Evolutionary conservation across 257 asterid species (phyloP), one percentile per base, ranked within the genome.

Genomic region (Mitragyna speciosa): DNA sequence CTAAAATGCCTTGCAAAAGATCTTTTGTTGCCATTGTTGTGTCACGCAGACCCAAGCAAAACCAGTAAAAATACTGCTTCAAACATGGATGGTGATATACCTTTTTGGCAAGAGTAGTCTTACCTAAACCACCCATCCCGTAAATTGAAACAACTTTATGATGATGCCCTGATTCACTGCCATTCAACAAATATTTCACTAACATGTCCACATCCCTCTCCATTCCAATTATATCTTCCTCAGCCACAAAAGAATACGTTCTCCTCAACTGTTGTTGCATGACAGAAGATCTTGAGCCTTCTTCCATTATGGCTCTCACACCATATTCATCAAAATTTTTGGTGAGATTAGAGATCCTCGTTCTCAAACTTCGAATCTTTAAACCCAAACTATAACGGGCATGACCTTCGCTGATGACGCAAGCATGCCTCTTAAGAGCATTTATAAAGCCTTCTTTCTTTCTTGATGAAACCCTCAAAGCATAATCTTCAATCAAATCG

Each of bases 61-160:
- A 20, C n/a, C 24, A 54, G 11, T 41, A 75, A 56, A n/a, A 39
- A 22, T 41, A 16, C 12, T 56, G 14, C 68, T 12, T 52, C 51
- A 75, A 36, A 12, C 2, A 2, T 54, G 22, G 28, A 15, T 76
- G 84, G 31, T 82, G 45, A 48, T 75, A 85, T 7, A 85, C 71
- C 77, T 69, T 85, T 58, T 75, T 69, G 2, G 77, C 84, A 61
- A 85, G 65, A 0, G 88, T 81, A 0, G 47, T 26, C 26, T 70
- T 70, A 12, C 75, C 75, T 19, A 70, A 17, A 19, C 28, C 75
- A 12, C 49, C 26, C 54, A 70, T 39, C 8, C 71, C 71, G 8
- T 36, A 66, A 8, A 70, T 41, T 3, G 75, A 70, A 70, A 24
- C 54, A 3, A 39, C 33, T 20, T 31, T 43, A 19, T 43, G 15